phyloP scores from a whole-genome alignment of 2,329 filamentous ascomycete genomes.

The Biscogniauxia marginata region DNA sequence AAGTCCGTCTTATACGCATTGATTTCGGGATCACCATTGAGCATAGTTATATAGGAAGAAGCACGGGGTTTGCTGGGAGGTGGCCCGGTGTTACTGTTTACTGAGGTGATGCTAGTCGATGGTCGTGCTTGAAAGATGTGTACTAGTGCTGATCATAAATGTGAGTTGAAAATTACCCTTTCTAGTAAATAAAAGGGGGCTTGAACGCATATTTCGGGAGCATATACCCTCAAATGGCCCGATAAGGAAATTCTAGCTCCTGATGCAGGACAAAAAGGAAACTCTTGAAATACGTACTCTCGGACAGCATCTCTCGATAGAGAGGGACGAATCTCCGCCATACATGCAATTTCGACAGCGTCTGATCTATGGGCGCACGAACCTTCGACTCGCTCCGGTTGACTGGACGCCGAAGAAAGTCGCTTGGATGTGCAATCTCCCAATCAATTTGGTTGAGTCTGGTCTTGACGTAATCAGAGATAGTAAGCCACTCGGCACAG shows the following conservation, averaged over 20 bases:
- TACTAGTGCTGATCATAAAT: too few relatives aligned
- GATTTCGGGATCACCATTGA: constrained; percentile 1
- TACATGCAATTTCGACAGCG: constrained; percentile 25
- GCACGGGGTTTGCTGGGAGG: too few relatives aligned
- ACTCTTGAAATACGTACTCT: too few relatives aligned
- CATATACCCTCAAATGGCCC: too few relatives aligned
- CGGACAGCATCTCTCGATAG: constrained; percentile 28
- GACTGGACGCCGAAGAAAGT: constrained; percentile 11
- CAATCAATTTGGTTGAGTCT: constrained; percentile 28
- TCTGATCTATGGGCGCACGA: not conserved
- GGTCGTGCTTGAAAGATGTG: constrained; percentile 9
- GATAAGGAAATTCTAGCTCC: too few relatives aligned
- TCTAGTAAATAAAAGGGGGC: too few relatives aligned
- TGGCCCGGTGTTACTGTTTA: not conserved
- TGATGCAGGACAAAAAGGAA: too few relatives aligned
- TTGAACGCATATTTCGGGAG: too few relatives aligned
- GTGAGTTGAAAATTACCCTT: too few relatives aligned
- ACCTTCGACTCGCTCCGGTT: constrained; percentile 2
- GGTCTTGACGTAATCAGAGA: constrained; percentile 30
- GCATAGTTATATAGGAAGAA: not conserved
- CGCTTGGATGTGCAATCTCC: constrained; percentile 24
- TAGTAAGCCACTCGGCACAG: constrained; percentile 27
- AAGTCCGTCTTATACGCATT: constrained; percentile 25
- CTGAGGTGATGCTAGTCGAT: not conserved
- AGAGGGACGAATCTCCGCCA: constrained; percentile 27